Evolutionary conservation across 176 grass and related monocot species (phyloP).

Genomic region (Rhynchospora tenuis): DNA sequence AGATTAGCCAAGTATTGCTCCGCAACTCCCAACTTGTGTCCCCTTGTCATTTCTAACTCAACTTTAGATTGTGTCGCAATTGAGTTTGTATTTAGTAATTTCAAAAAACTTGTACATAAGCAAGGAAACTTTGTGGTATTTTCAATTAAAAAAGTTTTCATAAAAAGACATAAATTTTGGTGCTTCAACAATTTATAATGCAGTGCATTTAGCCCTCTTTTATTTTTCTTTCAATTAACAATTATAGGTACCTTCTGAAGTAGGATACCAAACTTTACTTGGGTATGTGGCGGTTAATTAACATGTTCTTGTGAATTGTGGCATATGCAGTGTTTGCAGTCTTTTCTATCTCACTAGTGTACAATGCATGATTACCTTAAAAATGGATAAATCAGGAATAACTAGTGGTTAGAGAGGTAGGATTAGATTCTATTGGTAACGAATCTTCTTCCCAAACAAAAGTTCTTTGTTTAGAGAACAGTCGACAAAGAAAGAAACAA

Average conservation of each 20-base stretch:
- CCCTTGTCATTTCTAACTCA: neutral
- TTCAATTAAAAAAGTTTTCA: no score
- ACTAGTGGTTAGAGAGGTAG: conserved; percentile 12
- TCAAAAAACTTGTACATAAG: neutral
- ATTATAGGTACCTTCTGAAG: neutral
- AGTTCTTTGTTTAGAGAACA: neutral
- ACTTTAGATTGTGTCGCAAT: neutral
- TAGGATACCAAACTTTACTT: neutral
- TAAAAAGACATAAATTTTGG: neutral
- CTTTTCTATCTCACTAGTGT: neutral
- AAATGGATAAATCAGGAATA: neutral
- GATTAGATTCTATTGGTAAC: conserved; percentile 7
- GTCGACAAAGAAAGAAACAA: neutral
- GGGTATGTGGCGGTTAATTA: neutral
- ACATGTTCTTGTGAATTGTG: no score
- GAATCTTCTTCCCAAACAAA: neutral
- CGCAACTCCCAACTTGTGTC: neutral
- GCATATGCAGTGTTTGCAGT: no score
- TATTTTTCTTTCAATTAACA: neutral
- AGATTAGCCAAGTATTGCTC: neutral
- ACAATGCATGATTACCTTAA: neutral
- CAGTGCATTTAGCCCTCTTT: neutral
- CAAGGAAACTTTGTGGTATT: no score
- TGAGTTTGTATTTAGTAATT: neutral
- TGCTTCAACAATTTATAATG: neutral